phyloP scores from a whole-genome alignment of 345 rosid genomes.

The Ailanthus altissimus region DNA sequence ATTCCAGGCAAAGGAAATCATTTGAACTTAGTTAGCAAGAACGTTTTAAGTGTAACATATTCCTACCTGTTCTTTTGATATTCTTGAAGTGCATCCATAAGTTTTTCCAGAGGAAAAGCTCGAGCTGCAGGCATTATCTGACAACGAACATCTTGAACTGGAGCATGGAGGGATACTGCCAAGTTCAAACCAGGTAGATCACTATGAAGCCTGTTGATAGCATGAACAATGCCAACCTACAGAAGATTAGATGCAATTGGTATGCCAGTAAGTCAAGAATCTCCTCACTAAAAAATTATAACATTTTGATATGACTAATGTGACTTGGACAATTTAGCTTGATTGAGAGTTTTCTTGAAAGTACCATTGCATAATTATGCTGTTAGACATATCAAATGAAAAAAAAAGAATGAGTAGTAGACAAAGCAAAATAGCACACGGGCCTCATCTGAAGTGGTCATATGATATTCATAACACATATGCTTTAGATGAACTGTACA shows the following conservation, averaged over 20 bases:
- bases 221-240: slow-evolving; percentile 92
- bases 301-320: not conserved
- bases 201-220: slow-evolving; percentile 84
- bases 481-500: not conserved
- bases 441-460: not conserved
- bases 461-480: not conserved
- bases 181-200: slow-evolving; percentile 93
- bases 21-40: slow-evolving; percentile 13
- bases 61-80: slow-evolving; percentile 79
- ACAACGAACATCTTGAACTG: slow-evolving; percentile 92
- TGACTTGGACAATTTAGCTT: not conserved
- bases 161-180: slow-evolving; percentile 97
- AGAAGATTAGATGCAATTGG: slow-evolving; percentile 24
- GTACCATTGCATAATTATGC: not conserved
- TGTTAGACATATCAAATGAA: not conserved
- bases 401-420: not conserved
- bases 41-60: not conserved
- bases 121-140: slow-evolving; percentile 98
- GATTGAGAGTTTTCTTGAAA: not conserved
- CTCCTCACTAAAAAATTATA: slow-evolving; percentile 15
- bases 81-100: slow-evolving; percentile 66
- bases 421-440: not conserved
- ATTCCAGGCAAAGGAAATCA: not conserved
- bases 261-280: slow-evolving; percentile 25
- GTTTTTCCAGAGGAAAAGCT: slow-evolving; percentile 94